Conservation (phyloP, 257 asterid genomes). For the Solanum corneliomulleri region DNA sequence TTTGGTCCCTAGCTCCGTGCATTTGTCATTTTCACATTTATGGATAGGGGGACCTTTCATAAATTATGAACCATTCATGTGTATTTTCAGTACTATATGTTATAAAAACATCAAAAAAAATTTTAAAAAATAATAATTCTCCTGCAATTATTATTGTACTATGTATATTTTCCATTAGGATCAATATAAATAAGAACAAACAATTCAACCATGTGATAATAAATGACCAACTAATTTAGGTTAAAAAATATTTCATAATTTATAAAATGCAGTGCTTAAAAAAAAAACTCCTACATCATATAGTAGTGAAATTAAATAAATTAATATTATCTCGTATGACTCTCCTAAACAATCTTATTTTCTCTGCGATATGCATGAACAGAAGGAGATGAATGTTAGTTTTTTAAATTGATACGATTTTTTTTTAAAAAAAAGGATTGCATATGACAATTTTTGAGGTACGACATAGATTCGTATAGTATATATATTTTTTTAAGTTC, state of each 20-base stretch:
- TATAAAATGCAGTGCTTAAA: no score
- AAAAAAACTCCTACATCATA: neutral
- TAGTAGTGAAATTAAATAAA: neutral
- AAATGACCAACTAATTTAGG: neutral
- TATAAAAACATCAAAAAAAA: neutral
- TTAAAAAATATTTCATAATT: neutral
- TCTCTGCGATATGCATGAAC: no score
- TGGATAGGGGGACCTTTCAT: neutral
- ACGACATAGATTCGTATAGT: neutral
- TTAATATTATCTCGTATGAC: no score
- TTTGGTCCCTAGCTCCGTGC: neutral
- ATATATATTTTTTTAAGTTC: neutral
- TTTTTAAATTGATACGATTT: no score
- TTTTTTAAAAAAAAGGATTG: neutral
- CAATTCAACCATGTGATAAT: neutral
- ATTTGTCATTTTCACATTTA: neutral
- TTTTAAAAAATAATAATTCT: neutral
- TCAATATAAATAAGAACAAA: neutral
- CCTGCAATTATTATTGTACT: neutral
- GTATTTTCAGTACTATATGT: neutral
- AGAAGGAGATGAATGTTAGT: accelerated
- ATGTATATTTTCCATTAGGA: neutral
- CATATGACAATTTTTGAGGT: neutral
- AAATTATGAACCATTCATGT: neutral
- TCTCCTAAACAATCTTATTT: no score